Evolutionary conservation across 2,329 filamentous ascomycete genomes (phyloP), one percentile per base, ranked within the genome.

Genomic region (Allantophomopsis cytisporea): DNA sequence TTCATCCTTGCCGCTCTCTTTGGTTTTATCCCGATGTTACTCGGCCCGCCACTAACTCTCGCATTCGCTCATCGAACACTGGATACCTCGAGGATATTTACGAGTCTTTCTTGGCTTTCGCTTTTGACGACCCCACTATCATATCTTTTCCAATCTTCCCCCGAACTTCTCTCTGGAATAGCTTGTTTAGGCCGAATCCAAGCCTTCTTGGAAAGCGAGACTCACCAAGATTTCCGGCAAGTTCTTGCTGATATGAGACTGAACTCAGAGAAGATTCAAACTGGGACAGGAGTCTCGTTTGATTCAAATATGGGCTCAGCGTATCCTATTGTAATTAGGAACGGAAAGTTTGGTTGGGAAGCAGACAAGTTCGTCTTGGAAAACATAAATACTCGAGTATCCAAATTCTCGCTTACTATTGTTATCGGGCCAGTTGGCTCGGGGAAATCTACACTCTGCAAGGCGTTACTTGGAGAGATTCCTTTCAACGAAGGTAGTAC

Each of bases 151-250:
- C 57, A 62, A 43, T 46, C 46, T 1, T 46, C 62, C 4, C 53
- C 62, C 5, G 47, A 52, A 4, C 41, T 64, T 28, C 54, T 54
- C 23, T 53, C 59, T 5, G 59, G 53, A 1, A 31, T 60, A 5
- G 58, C 57, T 0, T 62, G 59, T 5, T 47, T 64, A 34, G 48
- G 52, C 6, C 52, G 62, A 4, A 63, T 65, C 7, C 54, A 65
- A 31, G 45, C 45, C 11, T 64, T 43, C 21, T 28, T 45, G 17
- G 18, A 23, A 10, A 20, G 35, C 8, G 36, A 39, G 21, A 21
- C 32, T 4, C 15, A 33, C 13, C n/a, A 12, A 11, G 37, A 41
- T 18, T 13, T 39, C 23, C 37, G 40, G n/a, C 21, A 28, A 15
- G 16, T 21, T 31, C n/a, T 23, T 41, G 16, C 16, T 15, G 33